These are phyloP conservation scores for Trifolium subterraneum DNA, from an alignment of 306 rosid species.

Conservation along the genomic window DNA sequence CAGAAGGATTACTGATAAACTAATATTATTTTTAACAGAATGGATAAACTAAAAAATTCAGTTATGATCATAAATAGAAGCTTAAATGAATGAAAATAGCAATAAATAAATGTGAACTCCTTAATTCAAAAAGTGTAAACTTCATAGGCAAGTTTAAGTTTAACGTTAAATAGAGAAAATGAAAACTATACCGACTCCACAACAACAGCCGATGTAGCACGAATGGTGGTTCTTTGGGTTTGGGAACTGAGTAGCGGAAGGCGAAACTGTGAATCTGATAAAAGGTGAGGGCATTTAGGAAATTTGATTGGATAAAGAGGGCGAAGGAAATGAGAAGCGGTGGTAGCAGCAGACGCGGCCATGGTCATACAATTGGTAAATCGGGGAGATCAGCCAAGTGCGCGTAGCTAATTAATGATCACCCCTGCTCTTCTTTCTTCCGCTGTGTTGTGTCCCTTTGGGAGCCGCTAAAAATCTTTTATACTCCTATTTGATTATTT, in stretches of 20 bases:
- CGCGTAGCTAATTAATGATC: background rate
- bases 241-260: conserved; percentile 33
- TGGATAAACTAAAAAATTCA: background rate
- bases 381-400: background rate
- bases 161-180: background rate
- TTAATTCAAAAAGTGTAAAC: background rate
- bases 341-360: conserved; percentile 36
- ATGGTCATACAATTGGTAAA: background rate
- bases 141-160: background rate
- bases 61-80: background rate
- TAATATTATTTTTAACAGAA: background rate
- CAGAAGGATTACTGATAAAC: too few relatives aligned
- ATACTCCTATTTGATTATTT: too few relatives aligned
- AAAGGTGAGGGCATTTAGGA: conserved; percentile 50
- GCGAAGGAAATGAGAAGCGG: conserved; percentile 46
- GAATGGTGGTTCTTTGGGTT: conserved; percentile 39
- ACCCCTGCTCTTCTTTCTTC: background rate
- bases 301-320: conserved; percentile 43
- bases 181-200: conserved; percentile 52
- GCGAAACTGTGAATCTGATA: conserved; percentile 43
- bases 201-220: conserved; percentile 55
- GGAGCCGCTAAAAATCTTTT: background rate
- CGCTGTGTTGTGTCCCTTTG: background rate
- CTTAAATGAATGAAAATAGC: background rate
- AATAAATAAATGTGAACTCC: background rate